Base-by-base conservation (phyloP, 2,329 filamentous ascomycete species). In the Alternaria incomplexa region DNA sequence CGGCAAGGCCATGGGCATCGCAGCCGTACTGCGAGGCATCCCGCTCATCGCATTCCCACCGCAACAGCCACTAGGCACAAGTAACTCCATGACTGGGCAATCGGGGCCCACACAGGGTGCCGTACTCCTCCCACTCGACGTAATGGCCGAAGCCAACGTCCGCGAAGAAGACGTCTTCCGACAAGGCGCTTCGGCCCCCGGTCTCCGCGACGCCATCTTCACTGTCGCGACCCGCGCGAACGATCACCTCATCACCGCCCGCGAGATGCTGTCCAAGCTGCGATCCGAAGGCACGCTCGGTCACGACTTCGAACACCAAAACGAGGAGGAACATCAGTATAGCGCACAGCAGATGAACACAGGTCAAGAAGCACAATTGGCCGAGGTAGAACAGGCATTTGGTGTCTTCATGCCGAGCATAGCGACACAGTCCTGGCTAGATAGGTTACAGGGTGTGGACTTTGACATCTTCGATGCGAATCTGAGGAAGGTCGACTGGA, bases 181-280 rank as follows among this genome's bases (percentile, higher is more conserved):
- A 9, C 85, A 89, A 45, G 95, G 94, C 0, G 89, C 91, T 0
- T 82, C 88, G n/a, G 95, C 95, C 0, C 85, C 88, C 0, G 94
- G 94, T 0, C 84, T 98, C 17, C 89, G 91, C 64, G 95, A 99
- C 79, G 95, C 94, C 4, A 89, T 98, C 1, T 99, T 98, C 80
- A 87, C 89, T 5, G 93, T 99, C 13, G 96, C 96, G 0, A 99
- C 96, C 0, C 88, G 95, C 40, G 96, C 96, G 7, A 96, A 96
- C 75, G 96, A 99, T 77, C 96, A 99, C 80, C 84, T 99, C 32
- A 97, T 97, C 70, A 98, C 95, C 0, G 95, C 92, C 2, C 86
- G 93, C 62, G 93, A 97, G 78, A 97, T 99, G 93, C 80, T 98
- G 63, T 90, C 89, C 74, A 93, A 92, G 72, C 82, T 97, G 20